Conservation (phyloP, 1,284 basidiomycete genomes). For the Stygiomarasmius scandens region DNA sequence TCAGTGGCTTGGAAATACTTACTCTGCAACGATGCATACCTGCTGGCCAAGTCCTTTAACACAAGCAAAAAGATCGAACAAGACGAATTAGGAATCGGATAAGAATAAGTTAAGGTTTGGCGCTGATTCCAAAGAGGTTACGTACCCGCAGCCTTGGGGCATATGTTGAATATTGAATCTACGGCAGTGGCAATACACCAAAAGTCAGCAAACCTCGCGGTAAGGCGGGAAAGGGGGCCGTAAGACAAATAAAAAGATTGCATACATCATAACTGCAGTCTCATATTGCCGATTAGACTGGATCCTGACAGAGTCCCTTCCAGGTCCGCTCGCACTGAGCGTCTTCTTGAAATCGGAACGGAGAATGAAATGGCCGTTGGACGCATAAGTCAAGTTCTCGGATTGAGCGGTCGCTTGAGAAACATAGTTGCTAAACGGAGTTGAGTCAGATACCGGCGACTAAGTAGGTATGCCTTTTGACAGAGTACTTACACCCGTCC, state of each 20-base stretch:
- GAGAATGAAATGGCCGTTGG: slow-evolving; percentile 49
- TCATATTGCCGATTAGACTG: slow-evolving; percentile 52
- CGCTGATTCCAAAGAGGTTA: slow-evolving; percentile 34
- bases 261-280: slow-evolving; percentile 61
- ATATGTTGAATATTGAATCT: slow-evolving; percentile 59
- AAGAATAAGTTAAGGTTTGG: no score
- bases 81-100: no score
- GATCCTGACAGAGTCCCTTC: slow-evolving; percentile 63
- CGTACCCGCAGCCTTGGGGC: slow-evolving; percentile 69
- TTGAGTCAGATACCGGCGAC: no score
- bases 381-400: slow-evolving; percentile 51
- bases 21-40: slow-evolving; percentile 37
- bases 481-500: slow-evolving; percentile 68
- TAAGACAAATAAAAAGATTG: slow-evolving; percentile 8
- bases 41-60: slow-evolving; percentile 52
- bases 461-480: no score
- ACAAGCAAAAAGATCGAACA: no score
- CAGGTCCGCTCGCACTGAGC: slow-evolving; percentile 48
- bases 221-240: background rate
- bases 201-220: background rate
- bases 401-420: slow-evolving; percentile 43
- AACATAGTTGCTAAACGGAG: slow-evolving; percentile 51
- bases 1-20: background rate
- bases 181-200: slow-evolving; percentile 2
- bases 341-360: slow-evolving; percentile 54